phyloP scores from a whole-genome alignment of 169 alveolate genomes.

The Perkinsus olseni region DNA sequence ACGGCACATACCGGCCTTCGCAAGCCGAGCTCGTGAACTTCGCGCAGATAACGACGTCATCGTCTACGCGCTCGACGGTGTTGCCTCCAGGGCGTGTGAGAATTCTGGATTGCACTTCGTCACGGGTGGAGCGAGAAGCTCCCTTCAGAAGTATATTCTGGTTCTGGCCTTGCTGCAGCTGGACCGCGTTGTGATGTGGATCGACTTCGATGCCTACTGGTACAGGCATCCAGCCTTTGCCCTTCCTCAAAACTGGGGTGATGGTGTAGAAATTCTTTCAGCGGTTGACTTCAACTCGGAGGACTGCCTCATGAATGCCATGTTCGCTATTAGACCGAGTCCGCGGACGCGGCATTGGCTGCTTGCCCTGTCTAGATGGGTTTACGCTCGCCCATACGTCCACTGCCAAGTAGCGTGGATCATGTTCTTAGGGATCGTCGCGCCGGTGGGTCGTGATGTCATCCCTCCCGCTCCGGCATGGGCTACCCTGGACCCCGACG shows the following conservation, averaged over 20 bases:
- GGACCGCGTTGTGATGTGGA: background rate
- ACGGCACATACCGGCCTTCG: background rate
- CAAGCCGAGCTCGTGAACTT: background rate
- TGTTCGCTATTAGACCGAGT: background rate
- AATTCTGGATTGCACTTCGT: background rate
- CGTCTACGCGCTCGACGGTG: background rate
- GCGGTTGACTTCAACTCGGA: background rate
- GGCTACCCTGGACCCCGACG: background rate
- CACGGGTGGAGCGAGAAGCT: background rate
- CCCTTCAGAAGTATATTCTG: background rate
- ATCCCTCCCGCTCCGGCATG: background rate
- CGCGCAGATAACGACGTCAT: background rate
- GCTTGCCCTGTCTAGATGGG: background rate
- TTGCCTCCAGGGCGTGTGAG: background rate
- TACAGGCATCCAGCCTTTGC: background rate
- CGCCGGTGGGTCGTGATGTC: background rate
- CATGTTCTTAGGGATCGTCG: background rate
- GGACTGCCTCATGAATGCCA: background rate
- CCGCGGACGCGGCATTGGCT: background rate
- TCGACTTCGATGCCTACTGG: background rate
- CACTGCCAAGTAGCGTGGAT: background rate
- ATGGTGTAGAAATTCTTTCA: background rate
- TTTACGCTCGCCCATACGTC: background rate
- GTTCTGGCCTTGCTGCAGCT: background rate
- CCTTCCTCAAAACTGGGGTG: background rate